Evolutionary conservation across 306 rosid genomes (phyloP).

Genomic region (Dalbergia oliveri): DNA sequence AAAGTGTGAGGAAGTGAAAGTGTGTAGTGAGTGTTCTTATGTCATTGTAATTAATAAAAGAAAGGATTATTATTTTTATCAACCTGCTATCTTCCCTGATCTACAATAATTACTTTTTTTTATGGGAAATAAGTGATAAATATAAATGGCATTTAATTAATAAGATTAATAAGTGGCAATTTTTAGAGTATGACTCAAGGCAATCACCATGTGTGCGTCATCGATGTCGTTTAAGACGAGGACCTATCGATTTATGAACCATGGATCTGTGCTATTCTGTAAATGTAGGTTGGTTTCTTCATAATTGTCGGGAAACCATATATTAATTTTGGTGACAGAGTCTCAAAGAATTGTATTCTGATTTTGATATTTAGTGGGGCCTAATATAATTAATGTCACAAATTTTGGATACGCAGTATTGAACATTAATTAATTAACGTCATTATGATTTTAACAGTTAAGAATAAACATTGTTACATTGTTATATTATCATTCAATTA

Average conservation of each 20-base stretch:
- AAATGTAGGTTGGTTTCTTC: neutral
- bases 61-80: too few relatives aligned
- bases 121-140: too few relatives aligned
- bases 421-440: neutral
- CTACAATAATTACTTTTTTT: too few relatives aligned
- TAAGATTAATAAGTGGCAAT: neutral
- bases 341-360: neutral
- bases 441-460: neutral
- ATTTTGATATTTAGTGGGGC: neutral
- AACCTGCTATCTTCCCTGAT: too few relatives aligned
- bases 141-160: too few relatives aligned
- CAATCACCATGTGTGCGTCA: conserved; percentile 18
- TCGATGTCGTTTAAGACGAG: neutral
- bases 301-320: neutral
- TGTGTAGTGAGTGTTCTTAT: too few relatives aligned
- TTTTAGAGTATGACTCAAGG: conserved; percentile 1
- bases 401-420: neutral
- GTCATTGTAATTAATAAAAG: too few relatives aligned
- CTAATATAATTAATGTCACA: conserved; percentile 25
- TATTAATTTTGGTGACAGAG: conserved; percentile 12
- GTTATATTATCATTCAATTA: too few relatives aligned
- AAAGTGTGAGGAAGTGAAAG: too few relatives aligned
- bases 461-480: too few relatives aligned
- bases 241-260: neutral
- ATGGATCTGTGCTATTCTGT: neutral